phyloP scores from a whole-genome alignment of 768 basidiomycete species.

The Neoboletus subvelutipes region DNA sequence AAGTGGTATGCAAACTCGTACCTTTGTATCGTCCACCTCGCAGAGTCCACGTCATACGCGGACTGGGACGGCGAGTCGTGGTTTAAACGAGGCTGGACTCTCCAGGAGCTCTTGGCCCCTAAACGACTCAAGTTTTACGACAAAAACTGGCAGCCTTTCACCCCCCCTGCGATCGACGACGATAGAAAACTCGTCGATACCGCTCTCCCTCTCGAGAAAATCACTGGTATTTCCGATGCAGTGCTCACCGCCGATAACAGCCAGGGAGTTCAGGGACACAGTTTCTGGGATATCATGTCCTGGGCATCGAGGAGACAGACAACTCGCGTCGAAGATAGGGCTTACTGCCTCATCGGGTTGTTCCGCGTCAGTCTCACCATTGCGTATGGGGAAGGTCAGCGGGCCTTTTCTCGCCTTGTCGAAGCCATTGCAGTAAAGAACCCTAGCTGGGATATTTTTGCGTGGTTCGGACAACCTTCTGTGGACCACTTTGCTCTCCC shows the following conservation, averaged over 20 bases:
- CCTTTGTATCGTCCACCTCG: constrained; percentile 22
- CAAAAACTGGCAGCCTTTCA: constrained; percentile 11
- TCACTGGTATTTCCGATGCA: constrained; percentile 3
- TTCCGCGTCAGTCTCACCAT: constrained; percentile 19
- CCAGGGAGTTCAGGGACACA: not conserved
- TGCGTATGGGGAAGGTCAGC: constrained; percentile 22
- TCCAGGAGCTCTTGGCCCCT: constrained; percentile 20
- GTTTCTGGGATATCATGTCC: constrained; percentile 11
- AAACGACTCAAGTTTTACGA: constrained; percentile 18
- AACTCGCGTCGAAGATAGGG: constrained; percentile 22
- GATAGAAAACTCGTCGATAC: not conserved
- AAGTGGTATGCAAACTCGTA: constrained; percentile 22
- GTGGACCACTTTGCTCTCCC: constrained; percentile 13
- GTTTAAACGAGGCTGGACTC: constrained; percentile 13
- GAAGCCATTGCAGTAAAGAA: constrained; percentile 3
- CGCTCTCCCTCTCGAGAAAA: not conserved
- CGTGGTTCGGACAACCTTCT: constrained; percentile 14
- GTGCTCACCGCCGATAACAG: not conserved
- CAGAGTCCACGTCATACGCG: not conserved
- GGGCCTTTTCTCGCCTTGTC: constrained; percentile 20
- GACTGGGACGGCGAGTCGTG: constrained; percentile 9
- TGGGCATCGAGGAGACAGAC: constrained; percentile 26
- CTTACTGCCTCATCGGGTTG: constrained; percentile 23
- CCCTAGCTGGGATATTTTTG: constrained; percentile 13
- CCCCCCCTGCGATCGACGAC: not conserved